Conservation (phyloP, 2,329 filamentous ascomycete genomes). For the Aureobasidium sp. region DNA sequence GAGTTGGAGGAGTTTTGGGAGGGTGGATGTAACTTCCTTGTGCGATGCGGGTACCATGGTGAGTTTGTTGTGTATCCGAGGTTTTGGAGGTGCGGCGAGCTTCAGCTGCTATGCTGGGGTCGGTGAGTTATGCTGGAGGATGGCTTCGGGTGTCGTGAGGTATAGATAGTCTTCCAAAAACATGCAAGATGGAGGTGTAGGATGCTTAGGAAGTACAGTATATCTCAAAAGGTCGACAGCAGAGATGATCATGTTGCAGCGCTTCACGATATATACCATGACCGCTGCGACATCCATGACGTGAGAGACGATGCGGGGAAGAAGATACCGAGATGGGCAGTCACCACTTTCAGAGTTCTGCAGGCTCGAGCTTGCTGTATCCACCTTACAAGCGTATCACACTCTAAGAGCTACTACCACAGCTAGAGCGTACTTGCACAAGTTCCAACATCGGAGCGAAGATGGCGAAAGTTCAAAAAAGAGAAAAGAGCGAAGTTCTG, state of each 20-base stretch:
- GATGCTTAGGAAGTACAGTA: background rate
- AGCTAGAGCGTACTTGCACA: too few relatives aligned
- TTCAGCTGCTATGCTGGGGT: background rate
- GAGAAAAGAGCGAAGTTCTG: background rate
- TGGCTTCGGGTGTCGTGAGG: background rate
- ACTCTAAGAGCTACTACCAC: too few relatives aligned
- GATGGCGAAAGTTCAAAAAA: background rate
- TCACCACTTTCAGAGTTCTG: background rate
- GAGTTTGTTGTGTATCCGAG: background rate
- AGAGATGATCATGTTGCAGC: background rate
- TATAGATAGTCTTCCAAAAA: background rate
- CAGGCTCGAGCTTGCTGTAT: too few relatives aligned
- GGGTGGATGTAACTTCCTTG: background rate
- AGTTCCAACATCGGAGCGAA: too few relatives aligned
- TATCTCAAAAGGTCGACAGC: background rate
- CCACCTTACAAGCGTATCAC: too few relatives aligned
- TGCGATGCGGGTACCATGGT: background rate
- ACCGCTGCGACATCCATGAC: background rate
- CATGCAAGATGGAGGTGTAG: background rate
- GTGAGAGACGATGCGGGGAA: background rate
- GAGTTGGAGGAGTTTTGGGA: constrained; percentile 24
- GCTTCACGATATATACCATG: background rate
- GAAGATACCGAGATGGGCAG: background rate
- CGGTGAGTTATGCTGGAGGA: too few relatives aligned
- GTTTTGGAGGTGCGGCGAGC: background rate